Evolutionary conservation across 306 rosid genomes (phyloP), one percentile per base, ranked within the genome.

Genomic region (Fagus sylvatica): DNA sequence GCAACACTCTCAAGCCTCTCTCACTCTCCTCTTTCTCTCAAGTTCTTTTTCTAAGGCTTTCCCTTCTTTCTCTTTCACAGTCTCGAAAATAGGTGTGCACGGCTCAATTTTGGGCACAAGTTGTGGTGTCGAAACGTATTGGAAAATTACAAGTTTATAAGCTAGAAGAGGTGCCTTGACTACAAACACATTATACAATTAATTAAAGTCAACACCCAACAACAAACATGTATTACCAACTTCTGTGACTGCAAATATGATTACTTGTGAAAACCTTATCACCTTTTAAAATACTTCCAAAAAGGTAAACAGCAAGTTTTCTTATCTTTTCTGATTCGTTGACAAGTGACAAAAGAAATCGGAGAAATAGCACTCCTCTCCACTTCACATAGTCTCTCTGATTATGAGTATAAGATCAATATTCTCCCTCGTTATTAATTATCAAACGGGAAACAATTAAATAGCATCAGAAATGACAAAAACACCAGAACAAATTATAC

Each of bases 311-410:
- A 0, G 98, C 88, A 17, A 94, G 82, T 72, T 85, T 0, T 22
- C 28, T 22, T 22, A 22, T 22, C 28, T 22, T 22, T 22, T 22
- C 28, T 22, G 28, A 22, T 80, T 92, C 94, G 43, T 94, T 97
- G 74, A 94, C 98, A n/a, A 94, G 97, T 7, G 98, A 90, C 77
- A 94, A 79, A 77, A 94, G 98, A 88, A 94, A 94, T 75, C 98
- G 90, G 70, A 92, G 89, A 86, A 94, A 94, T 65, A 94, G 84
- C 79, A 94, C 97, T 78, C 97, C 98, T 88, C 91, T 90, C 98
- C 98, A 94, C 88, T 94, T 94, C 85, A 92, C 98, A 17, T 94
- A 94, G 86, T 94, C 98, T 77, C 96, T 42, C 72, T 34, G 72
- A 76, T 70, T 2, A 71, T 17, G 41, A 42, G 12, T 28, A 73